These are phyloP conservation scores for Sindora glabra DNA, from an alignment of 306 rosid genomes.

Conservation along the genomic window DNA sequence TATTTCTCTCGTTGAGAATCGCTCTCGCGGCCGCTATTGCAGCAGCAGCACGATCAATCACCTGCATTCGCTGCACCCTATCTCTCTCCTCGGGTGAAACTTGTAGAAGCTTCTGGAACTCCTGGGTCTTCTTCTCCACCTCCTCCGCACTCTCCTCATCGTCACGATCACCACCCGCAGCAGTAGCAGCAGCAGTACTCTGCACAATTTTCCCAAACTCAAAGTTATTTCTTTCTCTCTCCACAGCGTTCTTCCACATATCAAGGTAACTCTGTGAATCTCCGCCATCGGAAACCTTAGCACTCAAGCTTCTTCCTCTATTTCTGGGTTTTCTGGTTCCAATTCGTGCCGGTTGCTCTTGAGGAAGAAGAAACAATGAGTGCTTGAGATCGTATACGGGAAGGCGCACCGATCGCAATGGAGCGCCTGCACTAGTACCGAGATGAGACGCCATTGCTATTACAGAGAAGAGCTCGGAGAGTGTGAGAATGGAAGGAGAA, in stretches of 20 bases:
- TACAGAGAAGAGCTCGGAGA: neutral
- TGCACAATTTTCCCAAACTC: constrained; percentile 49
- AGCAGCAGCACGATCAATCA: constrained; percentile 84
- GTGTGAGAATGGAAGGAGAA: neutral
- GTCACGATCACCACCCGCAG: neutral
- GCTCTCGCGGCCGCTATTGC: constrained; percentile 78
- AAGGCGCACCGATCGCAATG: constrained; percentile 9
- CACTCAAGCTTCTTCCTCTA: constrained; percentile 9
- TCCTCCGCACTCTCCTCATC: constrained; percentile 8
- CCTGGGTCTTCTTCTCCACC: constrained; percentile 54
- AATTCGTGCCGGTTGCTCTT: neutral
- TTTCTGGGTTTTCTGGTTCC: neutral
- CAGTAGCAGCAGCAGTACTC: neutral
- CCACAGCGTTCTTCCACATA: constrained; percentile 85
- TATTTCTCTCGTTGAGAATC: constrained; percentile 22
- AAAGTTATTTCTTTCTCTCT: constrained; percentile 39
- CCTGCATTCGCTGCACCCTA: constrained; percentile 69
- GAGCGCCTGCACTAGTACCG: constrained; percentile 20
- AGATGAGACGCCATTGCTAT: constrained; percentile 42
- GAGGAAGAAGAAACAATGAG: neutral
- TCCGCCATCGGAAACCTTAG: constrained; percentile 21
- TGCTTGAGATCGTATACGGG: neutral
- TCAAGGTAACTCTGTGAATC: constrained; percentile 65
- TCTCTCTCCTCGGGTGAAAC: constrained; percentile 77
- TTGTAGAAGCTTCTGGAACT: constrained; percentile 67